Conservation (phyloP, 768 basidiomycete genomes). For the Hebeloma cylindrosporum region DNA sequence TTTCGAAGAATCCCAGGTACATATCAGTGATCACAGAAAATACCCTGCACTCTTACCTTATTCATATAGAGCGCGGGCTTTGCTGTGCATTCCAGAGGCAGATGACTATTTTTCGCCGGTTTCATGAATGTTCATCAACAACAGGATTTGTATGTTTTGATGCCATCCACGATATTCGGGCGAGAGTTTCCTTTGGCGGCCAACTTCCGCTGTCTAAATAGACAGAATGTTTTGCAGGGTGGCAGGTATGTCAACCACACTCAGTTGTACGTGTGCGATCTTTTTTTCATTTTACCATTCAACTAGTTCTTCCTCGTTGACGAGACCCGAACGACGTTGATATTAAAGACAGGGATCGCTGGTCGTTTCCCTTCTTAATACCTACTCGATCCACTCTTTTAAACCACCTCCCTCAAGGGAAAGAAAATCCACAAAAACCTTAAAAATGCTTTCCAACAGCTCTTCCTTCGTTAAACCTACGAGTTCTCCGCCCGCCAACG, state of each 20-base stretch:
- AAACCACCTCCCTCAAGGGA: constrained; percentile 3
- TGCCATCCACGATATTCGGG: constrained; percentile 3
- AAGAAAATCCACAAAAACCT: constrained; percentile 4
- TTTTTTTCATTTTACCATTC: constrained; percentile 8
- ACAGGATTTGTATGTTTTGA: background rate
- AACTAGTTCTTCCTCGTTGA: constrained; percentile 13
- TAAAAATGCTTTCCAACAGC: constrained; percentile 16
- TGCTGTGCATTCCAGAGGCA: background rate
- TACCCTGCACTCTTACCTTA: constrained; percentile 8
- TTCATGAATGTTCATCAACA: constrained; percentile 2
- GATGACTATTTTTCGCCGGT: background rate
- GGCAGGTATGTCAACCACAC: constrained; percentile 14
- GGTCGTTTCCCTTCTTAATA: constrained; percentile 16
- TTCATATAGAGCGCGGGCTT: background rate
- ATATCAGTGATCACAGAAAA: constrained; percentile 2
- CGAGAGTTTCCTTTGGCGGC: constrained; percentile 6
- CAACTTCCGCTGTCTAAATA: constrained; percentile 1
- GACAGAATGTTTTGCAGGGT: constrained; percentile 12
- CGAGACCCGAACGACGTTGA: constrained; percentile 6
- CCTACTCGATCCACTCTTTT: constrained; percentile 19
- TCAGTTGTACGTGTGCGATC: constrained; percentile 12
- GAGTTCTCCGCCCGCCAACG: background rate
- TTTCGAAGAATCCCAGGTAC: background rate
- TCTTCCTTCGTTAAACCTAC: constrained; percentile 13
- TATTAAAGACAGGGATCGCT: constrained; percentile 17